Base-by-base conservation (phyloP, 306 rosid species). In the Vigna unguiculata region DNA sequence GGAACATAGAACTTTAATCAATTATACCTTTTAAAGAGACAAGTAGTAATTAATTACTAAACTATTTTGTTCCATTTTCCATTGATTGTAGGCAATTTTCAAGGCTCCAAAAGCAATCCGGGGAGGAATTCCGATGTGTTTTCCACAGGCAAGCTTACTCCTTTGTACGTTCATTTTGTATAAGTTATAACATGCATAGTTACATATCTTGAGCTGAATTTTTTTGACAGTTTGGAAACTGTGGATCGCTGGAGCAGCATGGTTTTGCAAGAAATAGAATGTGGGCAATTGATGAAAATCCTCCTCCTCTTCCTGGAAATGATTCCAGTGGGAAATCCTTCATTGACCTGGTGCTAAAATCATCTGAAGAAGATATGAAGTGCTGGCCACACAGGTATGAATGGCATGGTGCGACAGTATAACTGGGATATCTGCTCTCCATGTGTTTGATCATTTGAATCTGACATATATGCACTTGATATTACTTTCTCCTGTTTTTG, bases 261-360 rank as follows among this genome's bases (percentile, higher is more conserved):
- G 98, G 98, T 70, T 94, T 94, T 87, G 97, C 87, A n/a, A 90
- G 90, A 82, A 94, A 92, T 76, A 90, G 85, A 91, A 85, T 92
- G 61, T 94, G 98, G 98, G 69, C 45, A 45, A 79, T 94, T 24
- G 98, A 94, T 45, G 89, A 89, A 47, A 83, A 85, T 69, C 91
- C 98, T 77, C 91, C 90, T 72, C 90, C 89, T 46, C 81, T 81
- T 65, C 80, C 75, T 69, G 69, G 87, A 2, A 81, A 83, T 16
- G 92, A 90, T 83, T 87, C 88, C 38, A 55, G 58, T 8, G 86
- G 88, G 66, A 89, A 77, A 71, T 87, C 97, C 73, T 92, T 78
- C 47, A 71, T 94, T 62, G 96, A 94, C 81, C 82, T 94, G 51
- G 54, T 92, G 16, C 93, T 91, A 20, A 94, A 82, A 86, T 85